Conservation (phyloP, 2,329 filamentous ascomycete species). For the Elsinoe australis region DNA sequence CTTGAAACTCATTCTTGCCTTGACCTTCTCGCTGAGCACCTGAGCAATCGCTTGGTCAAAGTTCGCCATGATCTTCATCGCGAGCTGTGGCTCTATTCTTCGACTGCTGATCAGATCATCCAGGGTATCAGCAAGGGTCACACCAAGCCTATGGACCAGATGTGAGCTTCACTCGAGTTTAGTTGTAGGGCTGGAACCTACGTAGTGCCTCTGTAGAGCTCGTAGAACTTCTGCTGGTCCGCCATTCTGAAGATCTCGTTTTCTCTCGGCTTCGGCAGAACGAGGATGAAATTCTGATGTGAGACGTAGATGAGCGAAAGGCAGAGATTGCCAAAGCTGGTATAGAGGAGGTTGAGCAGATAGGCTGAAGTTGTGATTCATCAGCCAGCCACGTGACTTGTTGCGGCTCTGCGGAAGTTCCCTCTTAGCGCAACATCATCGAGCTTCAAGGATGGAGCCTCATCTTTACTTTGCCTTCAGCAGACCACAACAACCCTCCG, state of each 20-base stretch:
- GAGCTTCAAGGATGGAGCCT: slow-evolving; percentile 14
- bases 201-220: slow-evolving; percentile 98
- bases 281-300: too few relatives aligned
- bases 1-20: slow-evolving; percentile 89
- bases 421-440: slow-evolving; percentile 1
- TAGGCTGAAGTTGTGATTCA: too few relatives aligned
- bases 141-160: slow-evolving; percentile 53
- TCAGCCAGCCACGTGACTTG: background rate
- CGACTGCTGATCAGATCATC: slow-evolving; percentile 92
- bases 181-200: slow-evolving; percentile 40
- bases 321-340: too few relatives aligned
- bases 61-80: slow-evolving; percentile 95
- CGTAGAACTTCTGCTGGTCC: slow-evolving; percentile 59
- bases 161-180: background rate
- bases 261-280: too few relatives aligned
- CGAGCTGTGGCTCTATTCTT: slow-evolving; percentile 93
- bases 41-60: slow-evolving; percentile 93
- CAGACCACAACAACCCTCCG: background rate
- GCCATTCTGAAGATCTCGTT: slow-evolving; percentile 41
- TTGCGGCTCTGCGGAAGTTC: background rate
- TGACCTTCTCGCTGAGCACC: slow-evolving; percentile 84
- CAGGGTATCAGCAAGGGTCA: slow-evolving; percentile 89
- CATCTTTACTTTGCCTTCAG: background rate
- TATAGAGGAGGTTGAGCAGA: too few relatives aligned
- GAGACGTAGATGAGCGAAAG: too few relatives aligned